Base-by-base conservation (phyloP, 2,329 filamentous ascomycete genomes). In the Penicillium sp. region DNA sequence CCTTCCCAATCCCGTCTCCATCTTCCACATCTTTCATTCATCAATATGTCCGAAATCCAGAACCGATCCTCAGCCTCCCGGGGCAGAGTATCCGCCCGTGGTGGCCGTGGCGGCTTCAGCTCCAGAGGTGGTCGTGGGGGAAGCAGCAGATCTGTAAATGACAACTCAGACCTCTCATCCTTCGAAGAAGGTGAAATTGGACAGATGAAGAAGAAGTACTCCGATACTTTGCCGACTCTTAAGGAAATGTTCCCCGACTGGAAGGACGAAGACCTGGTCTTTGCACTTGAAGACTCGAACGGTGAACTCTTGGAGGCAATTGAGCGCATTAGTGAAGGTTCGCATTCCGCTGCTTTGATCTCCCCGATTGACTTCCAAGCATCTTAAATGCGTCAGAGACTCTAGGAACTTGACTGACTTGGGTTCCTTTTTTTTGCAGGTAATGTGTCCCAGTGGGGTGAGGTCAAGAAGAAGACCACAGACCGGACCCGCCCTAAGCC, bases 181-280 rank as follows among this genome's bases (percentile, higher is more conserved):
- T 83, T 88, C 60, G 85, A 88, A 70, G 92, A 97, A 74, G 89
- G 90, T 74, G 92, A 97, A 76, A 83, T 97, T 63, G 90, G 88
- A 71, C 86, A 95, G 77, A 86, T 97, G 72, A 95, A 95, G 84
- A 92, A 90, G 81, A 87, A 90, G 74, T 94, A 96, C 72, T 84
- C 88, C 68, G 79, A 80, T 69, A 90, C 93, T 78, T 84, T 96
- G 66, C 81, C 81, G 58, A 86, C 88, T 68, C 86, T 99, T 73
- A 92, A 90, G 79, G 92, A 96, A 75, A 87, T 97, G 79, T 97
- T 96, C 79, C 86, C 90, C 56, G 88, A 92, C 75, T 97, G 93
- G 94, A 93, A 92, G 66, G 90, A 96, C 70, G 90, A 92, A 74
- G 93, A 97, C 74, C 85, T 97, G 60, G 86, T 97, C 61, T 94